Evolutionary conservation across 176 grass and related monocot species (phyloP).

Genomic region (Melocanna baccifera): DNA sequence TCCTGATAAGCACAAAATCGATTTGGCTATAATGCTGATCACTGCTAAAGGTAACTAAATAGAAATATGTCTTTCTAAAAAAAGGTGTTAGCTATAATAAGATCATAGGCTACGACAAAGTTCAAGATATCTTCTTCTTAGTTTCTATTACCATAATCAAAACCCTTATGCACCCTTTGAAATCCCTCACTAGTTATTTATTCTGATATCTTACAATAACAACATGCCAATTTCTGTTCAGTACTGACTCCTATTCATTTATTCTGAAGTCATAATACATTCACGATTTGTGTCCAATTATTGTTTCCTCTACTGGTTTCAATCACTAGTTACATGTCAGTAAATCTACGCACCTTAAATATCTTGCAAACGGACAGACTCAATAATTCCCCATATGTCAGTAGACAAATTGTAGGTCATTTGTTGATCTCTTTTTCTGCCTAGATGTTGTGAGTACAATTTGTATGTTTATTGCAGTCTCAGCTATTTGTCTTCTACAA

Average conservation of each 20-base stretch:
- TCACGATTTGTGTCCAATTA: slow-evolving; percentile 19
- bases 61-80: too few species aligned
- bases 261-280: not conserved
- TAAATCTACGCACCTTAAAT: not conserved
- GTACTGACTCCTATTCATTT: not conserved
- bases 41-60: too few species aligned
- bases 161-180: too few species aligned
- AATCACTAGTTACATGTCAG: not conserved
- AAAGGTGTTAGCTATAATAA: too few species aligned
- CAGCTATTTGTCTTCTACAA: slow-evolving; percentile 3
- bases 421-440: not conserved
- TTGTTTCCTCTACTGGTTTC: not conserved
- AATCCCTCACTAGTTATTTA: too few species aligned
- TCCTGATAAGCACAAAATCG: too few species aligned
- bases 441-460: not conserved
- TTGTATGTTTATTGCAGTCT: not conserved
- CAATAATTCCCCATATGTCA: not conserved
- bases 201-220: not conserved
- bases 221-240: slow-evolving; percentile 6
- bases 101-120: too few species aligned
- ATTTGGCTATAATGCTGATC: too few species aligned
- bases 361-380: not conserved
- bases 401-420: slow-evolving; percentile 7
- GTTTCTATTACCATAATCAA: too few species aligned
- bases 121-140: too few species aligned